Evolutionary conservation across 2,329 filamentous ascomycete genomes (phyloP), one percentile per base, ranked within the genome.

Genomic region (Capronia americana): DNA sequence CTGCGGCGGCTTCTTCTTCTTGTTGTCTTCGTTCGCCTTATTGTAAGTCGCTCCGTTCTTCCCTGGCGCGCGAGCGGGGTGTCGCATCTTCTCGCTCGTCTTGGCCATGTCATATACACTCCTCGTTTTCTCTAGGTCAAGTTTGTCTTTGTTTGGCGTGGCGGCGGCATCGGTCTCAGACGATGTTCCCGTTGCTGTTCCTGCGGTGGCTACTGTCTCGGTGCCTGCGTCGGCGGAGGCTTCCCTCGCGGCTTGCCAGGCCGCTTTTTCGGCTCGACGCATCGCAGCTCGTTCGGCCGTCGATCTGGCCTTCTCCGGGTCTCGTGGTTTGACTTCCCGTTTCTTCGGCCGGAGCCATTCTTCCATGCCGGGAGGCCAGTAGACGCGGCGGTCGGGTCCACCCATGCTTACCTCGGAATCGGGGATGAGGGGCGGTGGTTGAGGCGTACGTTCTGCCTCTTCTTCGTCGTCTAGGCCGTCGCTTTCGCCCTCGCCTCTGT

Each of bases 311-410:
- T 77, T 73, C 38, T 61, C 66, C 17, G 69, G 71, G 53, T 80
- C 74, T 78, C 71, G 59, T 57, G 82, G 82, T 74, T 86, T 88
- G 24, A 87, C 77, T 69, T 89, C 85, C 64, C 88, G 85, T 80
- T 96, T 97, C 77, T 86, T 89, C 0, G 93, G 92, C 63, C 89
- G 85, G 24, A 97, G 80, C 92, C 93, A 97, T 68, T 96, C 91
- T 76, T 97, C 93, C 88, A 93, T 92, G 0, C 92, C 92, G 0
- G 87, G 84, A 0, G 93, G 93, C 93, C 94, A 97, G 76, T 96
- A 97, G 0, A 97, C 94, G 50, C 93, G 83, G 57, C 88, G 84
- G 28, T 94, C 84, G 0, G 89, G 87, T 0, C 94, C 94, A 46
- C 94, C 94, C 93, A 97, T 97, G 1, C 88, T 89, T 12, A 95